Percentiles rank a stretch among this genome's conserved stretches.
phyloP scores from a whole-genome alignment of 208 protist species.

The Wallacemonas sp. region DNA sequence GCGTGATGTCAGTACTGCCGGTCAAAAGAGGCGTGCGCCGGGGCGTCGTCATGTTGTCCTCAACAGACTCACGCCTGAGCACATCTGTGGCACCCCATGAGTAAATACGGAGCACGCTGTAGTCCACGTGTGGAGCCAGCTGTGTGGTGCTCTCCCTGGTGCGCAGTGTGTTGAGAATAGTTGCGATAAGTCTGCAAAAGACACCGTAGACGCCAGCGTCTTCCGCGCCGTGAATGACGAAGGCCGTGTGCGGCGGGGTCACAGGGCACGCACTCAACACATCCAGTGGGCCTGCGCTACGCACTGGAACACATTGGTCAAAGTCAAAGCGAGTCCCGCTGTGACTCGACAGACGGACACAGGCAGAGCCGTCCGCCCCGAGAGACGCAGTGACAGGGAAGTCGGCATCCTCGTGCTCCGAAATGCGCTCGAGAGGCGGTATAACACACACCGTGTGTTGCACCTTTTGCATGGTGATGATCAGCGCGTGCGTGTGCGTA shows the following conservation, averaged over 20 bases:
- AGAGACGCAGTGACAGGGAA: background rate
- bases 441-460: background rate
- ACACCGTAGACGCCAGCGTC: constrained; percentile 15
- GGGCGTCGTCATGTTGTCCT: constrained; percentile 11
- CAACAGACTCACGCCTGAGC: constrained; percentile 19
- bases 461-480: constrained; percentile 4
- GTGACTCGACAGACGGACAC: background rate
- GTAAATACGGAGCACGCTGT: constrained; percentile 35
- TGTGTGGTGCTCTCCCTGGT: background rate
- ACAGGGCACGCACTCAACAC: background rate
- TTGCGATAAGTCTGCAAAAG: constrained; percentile 21
- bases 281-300: background rate
- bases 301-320: background rate
- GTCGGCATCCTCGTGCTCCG: background rate
- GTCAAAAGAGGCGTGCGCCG: background rate
- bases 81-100: constrained; percentile 40
- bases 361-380: background rate
- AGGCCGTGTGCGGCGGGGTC: background rate
- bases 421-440: background rate
- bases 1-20: background rate
- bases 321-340: background rate
- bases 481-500: background rate
- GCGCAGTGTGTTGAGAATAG: constrained; percentile 8
- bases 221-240: constrained; percentile 21
- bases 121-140: constrained; percentile 15